A percentile compares a stretch with the other conserved stretches of the same genome.
phyloP scores from a whole-genome alignment of 192 early-diverging fungal species.

The Coemansia sp. region DNA sequence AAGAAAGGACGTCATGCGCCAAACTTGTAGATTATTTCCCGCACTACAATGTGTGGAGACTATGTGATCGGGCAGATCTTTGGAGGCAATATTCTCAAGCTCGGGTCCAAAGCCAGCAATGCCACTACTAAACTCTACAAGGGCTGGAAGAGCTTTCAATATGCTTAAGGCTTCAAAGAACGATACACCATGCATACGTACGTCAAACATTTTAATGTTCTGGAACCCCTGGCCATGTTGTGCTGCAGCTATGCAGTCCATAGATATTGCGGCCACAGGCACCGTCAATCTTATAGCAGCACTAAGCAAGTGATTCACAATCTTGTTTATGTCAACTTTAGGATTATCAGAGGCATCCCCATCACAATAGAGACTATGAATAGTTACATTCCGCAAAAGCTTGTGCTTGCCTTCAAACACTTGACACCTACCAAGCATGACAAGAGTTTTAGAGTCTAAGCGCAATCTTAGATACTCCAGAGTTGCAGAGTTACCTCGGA shows the following conservation, averaged over 20 bases:
- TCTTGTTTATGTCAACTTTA: not conserved
- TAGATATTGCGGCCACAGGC: not conserved
- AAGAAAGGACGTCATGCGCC: not conserved
- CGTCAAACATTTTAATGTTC: not conserved
- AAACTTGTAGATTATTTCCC: not conserved
- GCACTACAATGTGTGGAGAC: not conserved
- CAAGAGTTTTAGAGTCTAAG: not conserved
- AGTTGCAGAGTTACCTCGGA: slow-evolving; percentile 6
- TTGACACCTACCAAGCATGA: not conserved
- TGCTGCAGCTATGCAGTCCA: not conserved
- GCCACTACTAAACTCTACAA: not conserved
- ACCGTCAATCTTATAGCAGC: not conserved
- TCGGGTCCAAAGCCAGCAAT: not conserved
- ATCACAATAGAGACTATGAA: no score
- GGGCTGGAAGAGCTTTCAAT: not conserved
- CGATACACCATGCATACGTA: no score
- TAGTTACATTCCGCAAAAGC: not conserved
- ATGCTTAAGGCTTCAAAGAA: no score
- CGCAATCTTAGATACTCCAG: not conserved
- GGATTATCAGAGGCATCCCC: not conserved
- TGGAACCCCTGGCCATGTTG: not conserved
- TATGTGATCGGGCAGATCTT: not conserved
- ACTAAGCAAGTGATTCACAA: not conserved
- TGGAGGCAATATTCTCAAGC: not conserved
- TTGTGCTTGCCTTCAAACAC: not conserved